Evolutionary conservation across 2,329 filamentous ascomycete genomes (phyloP).

Genomic region (Chalara sp.): DNA sequence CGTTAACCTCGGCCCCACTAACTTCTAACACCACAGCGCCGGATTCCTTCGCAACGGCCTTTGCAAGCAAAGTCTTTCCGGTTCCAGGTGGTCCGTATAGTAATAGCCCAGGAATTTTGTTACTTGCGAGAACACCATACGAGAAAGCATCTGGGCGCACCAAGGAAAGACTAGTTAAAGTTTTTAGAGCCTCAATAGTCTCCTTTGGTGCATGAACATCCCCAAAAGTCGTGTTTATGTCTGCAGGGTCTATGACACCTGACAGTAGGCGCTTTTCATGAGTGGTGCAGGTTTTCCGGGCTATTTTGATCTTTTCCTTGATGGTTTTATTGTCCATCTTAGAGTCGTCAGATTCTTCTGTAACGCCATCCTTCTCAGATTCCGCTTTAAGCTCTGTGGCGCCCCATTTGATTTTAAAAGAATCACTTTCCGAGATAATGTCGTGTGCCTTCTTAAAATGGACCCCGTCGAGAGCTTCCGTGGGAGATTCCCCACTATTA

Average conservation of each 20-base stretch:
- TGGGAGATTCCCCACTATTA: conserved; percentile 18
- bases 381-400: conserved; percentile 33
- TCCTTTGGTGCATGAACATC: conserved; percentile 79
- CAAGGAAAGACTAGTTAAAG: conserved; percentile 80
- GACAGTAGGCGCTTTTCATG: conserved; percentile 78
- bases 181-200: conserved; percentile 81
- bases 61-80: conserved; percentile 64
- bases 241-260: conserved; percentile 74
- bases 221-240: conserved; percentile 79
- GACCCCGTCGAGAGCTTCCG: conserved; percentile 24
- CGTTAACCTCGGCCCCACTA: conserved; percentile 83
- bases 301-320: conserved; percentile 36
- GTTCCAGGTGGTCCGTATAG: conserved; percentile 84
- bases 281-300: conserved; percentile 55
- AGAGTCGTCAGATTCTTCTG: conserved; percentile 11
- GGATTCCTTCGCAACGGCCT: conserved; percentile 61
- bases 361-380: conserved; percentile 24
- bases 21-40: conserved; percentile 77
- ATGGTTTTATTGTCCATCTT: conserved; percentile 25
- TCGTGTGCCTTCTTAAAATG: conserved; percentile 31
- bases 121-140: conserved; percentile 86
- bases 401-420: conserved; percentile 37
- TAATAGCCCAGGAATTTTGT: conserved; percentile 84
- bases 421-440: conserved; percentile 38
- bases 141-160: conserved; percentile 89